Percentiles rank a stretch among this genome's conserved stretches.
phyloP scores from a whole-genome alignment of 495 filamentous ascomycete genomes.

The Tuber indicum region DNA sequence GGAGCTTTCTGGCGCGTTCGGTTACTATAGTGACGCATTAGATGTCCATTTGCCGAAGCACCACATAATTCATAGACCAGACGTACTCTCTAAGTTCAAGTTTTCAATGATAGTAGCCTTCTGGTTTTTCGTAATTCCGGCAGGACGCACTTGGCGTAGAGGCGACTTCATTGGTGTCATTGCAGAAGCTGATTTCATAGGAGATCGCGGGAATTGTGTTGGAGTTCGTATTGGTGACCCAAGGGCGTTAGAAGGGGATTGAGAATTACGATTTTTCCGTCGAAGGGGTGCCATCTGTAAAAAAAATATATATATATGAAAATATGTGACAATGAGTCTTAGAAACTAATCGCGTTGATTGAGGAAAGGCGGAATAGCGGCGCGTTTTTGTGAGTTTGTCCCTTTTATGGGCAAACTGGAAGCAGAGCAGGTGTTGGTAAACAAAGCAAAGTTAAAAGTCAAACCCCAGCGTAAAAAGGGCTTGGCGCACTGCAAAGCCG shows the following conservation, averaged over 20 bases:
- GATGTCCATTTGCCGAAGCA: not conserved
- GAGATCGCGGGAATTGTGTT: constrained; percentile 28
- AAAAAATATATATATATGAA: no score
- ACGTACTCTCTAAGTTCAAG: constrained; percentile 81
- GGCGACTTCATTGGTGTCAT: constrained; percentile 38
- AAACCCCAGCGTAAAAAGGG: not conserved
- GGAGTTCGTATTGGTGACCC: constrained; percentile 16
- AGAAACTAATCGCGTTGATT: constrained; percentile 6
- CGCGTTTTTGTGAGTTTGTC: not conserved
- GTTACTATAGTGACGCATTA: constrained; percentile 56
- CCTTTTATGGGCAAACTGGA: not conserved
- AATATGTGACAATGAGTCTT: constrained; percentile 3
- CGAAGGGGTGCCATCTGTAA: constrained; percentile 52
- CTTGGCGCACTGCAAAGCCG: not conserved
- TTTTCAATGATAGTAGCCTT: constrained; percentile 91
- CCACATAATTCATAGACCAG: not conserved
- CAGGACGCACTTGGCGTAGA: constrained; percentile 36
- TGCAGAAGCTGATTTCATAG: constrained; percentile 3
- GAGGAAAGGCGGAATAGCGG: not conserved
- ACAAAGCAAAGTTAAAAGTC: constrained; percentile 6
- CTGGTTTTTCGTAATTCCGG: constrained; percentile 64
- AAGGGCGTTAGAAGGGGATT: constrained; percentile 38
- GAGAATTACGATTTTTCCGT: constrained; percentile 57
- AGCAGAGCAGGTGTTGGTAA: not conserved
- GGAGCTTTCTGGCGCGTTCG: constrained; percentile 82